phyloP scores from a whole-genome alignment of 192 early-diverging fungal genomes.

The Radiomyces spectabilis region DNA sequence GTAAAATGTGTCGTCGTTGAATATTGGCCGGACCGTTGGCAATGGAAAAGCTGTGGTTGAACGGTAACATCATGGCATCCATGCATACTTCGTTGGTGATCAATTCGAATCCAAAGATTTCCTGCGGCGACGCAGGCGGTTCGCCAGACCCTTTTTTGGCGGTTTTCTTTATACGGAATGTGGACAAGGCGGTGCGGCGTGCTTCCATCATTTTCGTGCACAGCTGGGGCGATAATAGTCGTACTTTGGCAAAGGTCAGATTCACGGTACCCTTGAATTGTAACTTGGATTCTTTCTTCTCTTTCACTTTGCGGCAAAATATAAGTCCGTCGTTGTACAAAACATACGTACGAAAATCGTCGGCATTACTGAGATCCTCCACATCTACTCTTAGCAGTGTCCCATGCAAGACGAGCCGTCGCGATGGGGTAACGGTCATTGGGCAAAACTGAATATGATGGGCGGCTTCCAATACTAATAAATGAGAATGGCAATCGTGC shows the following conservation, averaged over 20 bases:
- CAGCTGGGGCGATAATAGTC: background rate
- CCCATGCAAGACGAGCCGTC: background rate
- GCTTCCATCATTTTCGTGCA: constrained; percentile 1
- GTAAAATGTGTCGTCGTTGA: no score
- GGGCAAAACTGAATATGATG: background rate
- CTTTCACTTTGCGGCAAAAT: background rate
- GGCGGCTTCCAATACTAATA: background rate
- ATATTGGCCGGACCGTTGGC: no score
- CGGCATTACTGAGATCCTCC: background rate
- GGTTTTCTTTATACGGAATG: background rate
- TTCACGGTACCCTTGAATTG: background rate
- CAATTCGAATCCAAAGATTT: background rate
- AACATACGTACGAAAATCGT: background rate
- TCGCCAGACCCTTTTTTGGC: background rate
- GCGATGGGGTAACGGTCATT: background rate
- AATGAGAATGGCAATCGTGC: background rate
- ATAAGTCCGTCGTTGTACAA: constrained; percentile 1
- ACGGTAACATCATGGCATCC: background rate
- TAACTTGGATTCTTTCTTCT: background rate
- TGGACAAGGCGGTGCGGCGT: background rate
- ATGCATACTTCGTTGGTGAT: background rate
- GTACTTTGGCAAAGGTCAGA: background rate
- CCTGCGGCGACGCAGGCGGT: no score
- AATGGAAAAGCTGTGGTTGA: no score
- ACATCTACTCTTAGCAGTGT: background rate